These are phyloP conservation scores for Globisporangium okanoganense DNA, from an alignment of 352 stramenopile genomes.

Conservation along the genomic window DNA sequence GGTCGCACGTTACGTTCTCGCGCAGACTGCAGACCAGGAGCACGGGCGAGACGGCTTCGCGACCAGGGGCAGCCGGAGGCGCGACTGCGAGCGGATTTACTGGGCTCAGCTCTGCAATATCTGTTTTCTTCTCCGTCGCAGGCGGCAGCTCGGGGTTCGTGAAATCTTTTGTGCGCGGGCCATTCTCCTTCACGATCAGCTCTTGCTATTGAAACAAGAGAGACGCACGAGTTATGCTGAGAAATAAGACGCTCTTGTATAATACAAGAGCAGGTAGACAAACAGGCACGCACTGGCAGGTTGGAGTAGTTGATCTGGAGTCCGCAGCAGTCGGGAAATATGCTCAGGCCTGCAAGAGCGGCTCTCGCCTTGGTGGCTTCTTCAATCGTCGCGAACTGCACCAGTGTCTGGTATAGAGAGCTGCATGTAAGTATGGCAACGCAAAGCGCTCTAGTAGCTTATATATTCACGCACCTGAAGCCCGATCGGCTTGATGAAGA, in stretches of 20 bases:
- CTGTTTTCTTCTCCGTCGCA: conserved; percentile 1
- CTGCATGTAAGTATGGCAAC: background rate
- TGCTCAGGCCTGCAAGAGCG: conserved; percentile 43
- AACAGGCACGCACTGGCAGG: conserved; percentile 24
- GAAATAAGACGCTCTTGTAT: no score
- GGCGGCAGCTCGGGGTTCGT: conserved; percentile 34
- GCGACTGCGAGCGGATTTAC: conserved; percentile 10
- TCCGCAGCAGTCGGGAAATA: conserved; percentile 57
- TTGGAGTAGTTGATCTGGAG: conserved; percentile 67
- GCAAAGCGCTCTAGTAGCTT: background rate
- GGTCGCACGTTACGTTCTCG: conserved; percentile 49
- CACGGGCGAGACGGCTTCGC: conserved; percentile 38
- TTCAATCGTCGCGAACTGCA: conserved; percentile 44
- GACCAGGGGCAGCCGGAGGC: background rate
- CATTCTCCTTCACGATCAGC: conserved; percentile 62
- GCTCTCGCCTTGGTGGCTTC: conserved; percentile 41
- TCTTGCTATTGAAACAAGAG: conserved; percentile 30
- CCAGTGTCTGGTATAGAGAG: conserved; percentile 30
- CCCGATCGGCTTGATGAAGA: conserved; percentile 58
- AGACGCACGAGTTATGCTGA: background rate
- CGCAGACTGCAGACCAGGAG: conserved; percentile 55
- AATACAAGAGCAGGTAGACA: background rate
- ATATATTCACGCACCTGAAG: conserved; percentile 27
- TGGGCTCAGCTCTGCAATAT: conserved; percentile 17
- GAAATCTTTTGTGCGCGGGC: conserved; percentile 45